Conservation (phyloP, 129 eudicot genomes). For the Silybum marianum region DNA sequence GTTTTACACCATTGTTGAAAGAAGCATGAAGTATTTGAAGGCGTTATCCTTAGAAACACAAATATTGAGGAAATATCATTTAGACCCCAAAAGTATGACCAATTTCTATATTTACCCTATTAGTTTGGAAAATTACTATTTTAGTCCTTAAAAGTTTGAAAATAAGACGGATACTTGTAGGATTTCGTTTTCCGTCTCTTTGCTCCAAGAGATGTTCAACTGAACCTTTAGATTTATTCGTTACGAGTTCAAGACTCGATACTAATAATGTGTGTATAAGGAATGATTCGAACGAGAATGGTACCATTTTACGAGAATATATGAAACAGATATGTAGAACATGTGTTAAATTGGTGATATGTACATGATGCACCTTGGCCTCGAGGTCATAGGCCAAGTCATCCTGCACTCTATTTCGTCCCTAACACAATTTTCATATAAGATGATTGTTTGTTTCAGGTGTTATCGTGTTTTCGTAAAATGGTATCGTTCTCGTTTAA, state of each 20-base stretch:
- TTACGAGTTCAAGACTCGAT: neutral
- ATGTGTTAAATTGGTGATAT: neutral
- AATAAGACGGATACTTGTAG: neutral
- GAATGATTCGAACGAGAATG: too few species aligned
- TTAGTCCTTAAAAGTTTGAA: neutral
- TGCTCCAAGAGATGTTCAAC: neutral
- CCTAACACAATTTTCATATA: too few species aligned
- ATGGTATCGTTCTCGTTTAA: too few species aligned
- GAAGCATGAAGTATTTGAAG: conserved; percentile 3
- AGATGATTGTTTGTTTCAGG: too few species aligned
- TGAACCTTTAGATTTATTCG: neutral
- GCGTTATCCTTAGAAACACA: conserved; percentile 27
- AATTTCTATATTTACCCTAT: neutral
- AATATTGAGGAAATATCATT: neutral
- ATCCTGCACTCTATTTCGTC: too few species aligned
- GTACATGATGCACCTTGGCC: neutral
- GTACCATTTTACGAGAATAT: neutral
- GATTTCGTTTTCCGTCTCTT: neutral
- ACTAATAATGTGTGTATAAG: too few species aligned
- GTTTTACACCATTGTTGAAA: neutral
- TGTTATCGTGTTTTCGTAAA: too few species aligned
- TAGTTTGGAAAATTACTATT: neutral
- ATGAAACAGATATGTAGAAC: too few species aligned
- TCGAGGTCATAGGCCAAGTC: too few species aligned
- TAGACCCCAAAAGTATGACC: conserved; percentile 11